phyloP scores from a whole-genome alignment of 768 basidiomycete genomes.

The Boletus rufocinnamomeus region DNA sequence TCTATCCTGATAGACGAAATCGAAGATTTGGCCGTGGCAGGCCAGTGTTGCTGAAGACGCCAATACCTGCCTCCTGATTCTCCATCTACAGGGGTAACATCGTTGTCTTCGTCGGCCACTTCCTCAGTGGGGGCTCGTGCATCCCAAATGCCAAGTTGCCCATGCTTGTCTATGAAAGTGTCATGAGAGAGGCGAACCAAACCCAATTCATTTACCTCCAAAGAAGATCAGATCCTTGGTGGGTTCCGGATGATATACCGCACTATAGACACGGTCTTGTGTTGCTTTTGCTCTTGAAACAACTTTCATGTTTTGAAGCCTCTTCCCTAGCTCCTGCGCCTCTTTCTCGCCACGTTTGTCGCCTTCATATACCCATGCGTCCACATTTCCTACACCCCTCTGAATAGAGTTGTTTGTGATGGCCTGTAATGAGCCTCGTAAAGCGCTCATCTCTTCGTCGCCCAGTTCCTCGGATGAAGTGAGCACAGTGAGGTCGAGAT shows the following conservation, averaged over 20 bases:
- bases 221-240: constrained; percentile 86
- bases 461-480: constrained; percentile 48
- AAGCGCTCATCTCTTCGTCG: constrained; percentile 45
- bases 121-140: constrained; percentile 71
- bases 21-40: constrained; percentile 75
- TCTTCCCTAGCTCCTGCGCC: constrained; percentile 55
- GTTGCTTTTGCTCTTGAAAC: constrained; percentile 82
- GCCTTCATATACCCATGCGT: constrained; percentile 52
- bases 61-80: constrained; percentile 74
- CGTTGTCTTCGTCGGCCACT: constrained; percentile 62
- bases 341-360: constrained; percentile 49
- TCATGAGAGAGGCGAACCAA: constrained; percentile 1
- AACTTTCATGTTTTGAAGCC: constrained; percentile 58
- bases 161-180: constrained; percentile 70
- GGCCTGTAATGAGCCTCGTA: constrained; percentile 48
- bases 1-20: constrained; percentile 79
- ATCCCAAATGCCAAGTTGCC: constrained; percentile 85
- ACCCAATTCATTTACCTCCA: constrained; percentile 51
- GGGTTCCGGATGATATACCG: constrained; percentile 77
- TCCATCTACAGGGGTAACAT: constrained; percentile 41
- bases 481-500: constrained; percentile 60
- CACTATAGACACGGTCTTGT: constrained; percentile 70
- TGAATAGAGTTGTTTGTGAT: constrained; percentile 40
- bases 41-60: constrained; percentile 84
- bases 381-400: constrained; percentile 44